Conservation (phyloP, 805 yeast species). For the Kodamaea nitidulidarum region DNA sequence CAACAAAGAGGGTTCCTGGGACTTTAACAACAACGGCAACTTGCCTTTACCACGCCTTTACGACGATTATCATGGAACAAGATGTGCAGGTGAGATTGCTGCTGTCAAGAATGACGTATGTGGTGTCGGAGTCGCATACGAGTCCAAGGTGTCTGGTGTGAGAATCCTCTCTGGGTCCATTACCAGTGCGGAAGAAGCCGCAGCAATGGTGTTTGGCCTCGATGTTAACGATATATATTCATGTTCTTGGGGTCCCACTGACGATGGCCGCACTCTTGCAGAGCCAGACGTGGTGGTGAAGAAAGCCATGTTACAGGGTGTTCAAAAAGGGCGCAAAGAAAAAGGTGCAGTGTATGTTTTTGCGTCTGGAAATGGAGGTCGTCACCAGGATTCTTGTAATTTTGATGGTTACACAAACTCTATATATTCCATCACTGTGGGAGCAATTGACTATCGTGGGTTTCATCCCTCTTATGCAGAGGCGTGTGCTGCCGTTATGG, state of each 20-base stretch:
- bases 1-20: constrained; percentile 83
- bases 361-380: constrained; percentile 94
- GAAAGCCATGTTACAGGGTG: constrained; percentile 80
- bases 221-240: constrained; percentile 90
- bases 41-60: constrained; percentile 74
- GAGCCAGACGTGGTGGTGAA: constrained; percentile 77
- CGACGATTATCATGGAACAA: constrained; percentile 92
- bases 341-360: constrained; percentile 90
- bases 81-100: constrained; percentile 98
- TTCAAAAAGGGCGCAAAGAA: constrained; percentile 71
- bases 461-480: constrained; percentile 87
- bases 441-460: constrained; percentile 87
- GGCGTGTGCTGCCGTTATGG: constrained; percentile 91
- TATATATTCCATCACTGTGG: constrained; percentile 89
- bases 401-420: constrained; percentile 97
- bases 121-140: constrained; percentile 96
- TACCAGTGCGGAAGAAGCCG: constrained; percentile 86
- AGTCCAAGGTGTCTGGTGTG: constrained; percentile 82
- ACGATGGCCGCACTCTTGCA: constrained; percentile 82
- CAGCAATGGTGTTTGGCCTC: constrained; percentile 73
- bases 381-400: constrained; percentile 82
- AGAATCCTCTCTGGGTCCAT: constrained; percentile 81
- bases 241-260: constrained; percentile 98
- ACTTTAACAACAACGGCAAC: constrained; percentile 71
- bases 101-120: constrained; percentile 82